phyloP scores from a whole-genome alignment of 768 basidiomycete genomes.

The Tulasnella sp. region DNA sequence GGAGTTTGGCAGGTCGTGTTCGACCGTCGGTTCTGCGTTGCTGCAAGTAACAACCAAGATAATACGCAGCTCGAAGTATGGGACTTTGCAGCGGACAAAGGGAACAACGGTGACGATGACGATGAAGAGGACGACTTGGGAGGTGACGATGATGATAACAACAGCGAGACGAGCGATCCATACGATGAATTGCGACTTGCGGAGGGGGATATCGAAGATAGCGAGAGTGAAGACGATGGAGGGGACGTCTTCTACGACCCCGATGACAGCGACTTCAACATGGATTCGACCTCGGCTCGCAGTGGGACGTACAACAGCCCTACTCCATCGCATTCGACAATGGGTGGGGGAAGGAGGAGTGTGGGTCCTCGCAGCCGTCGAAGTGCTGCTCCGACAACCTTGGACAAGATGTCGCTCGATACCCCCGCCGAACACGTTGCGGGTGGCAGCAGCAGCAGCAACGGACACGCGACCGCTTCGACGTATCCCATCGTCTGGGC shows the following conservation, averaged over 20 bases:
- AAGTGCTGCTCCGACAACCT: neutral
- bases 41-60: slow-evolving; percentile 75
- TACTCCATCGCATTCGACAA: neutral
- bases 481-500: neutral
- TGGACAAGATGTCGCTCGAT: neutral
- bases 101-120: slow-evolving; percentile 29
- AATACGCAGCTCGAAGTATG: slow-evolving; percentile 76
- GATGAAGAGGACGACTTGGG: slow-evolving; percentile 31
- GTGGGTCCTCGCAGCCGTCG: neutral
- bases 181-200: slow-evolving; percentile 10
- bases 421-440: neutral
- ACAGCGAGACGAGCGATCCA: slow-evolving; percentile 12
- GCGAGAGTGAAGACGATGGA: slow-evolving; percentile 45
- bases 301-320: neutral
- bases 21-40: slow-evolving; percentile 88
- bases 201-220: slow-evolving; percentile 47
- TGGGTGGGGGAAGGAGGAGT: neutral
- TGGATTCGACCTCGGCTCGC: neutral
- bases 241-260: slow-evolving; percentile 15
- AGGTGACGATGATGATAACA: slow-evolving; percentile 6
- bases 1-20: slow-evolving; percentile 99
- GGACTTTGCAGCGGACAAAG: slow-evolving; percentile 66
- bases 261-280: slow-evolving; percentile 8
- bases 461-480: neutral
- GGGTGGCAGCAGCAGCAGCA: neutral